These are phyloP conservation scores for Harringtonia aguacate DNA, from an alignment of 2,329 filamentous ascomycete species.

Conservation along the genomic window DNA sequence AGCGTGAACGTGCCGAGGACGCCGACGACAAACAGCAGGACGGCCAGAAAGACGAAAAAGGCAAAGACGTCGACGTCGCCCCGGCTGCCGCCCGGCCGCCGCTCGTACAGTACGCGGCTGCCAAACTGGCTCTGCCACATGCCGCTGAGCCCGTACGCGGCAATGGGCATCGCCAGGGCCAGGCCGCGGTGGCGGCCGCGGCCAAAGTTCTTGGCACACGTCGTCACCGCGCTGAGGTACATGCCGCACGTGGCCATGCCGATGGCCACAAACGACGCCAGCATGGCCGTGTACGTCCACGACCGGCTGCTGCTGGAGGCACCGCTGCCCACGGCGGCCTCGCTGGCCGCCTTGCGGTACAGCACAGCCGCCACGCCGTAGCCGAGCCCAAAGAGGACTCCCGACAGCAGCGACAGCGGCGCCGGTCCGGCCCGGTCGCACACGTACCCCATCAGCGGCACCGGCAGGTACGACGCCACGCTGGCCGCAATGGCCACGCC, in stretches of 20 bases:
- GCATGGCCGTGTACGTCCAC: conserved; percentile 74
- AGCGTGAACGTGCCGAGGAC: conserved; percentile 64
- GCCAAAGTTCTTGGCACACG: conserved; percentile 96
- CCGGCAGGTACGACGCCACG: conserved; percentile 83
- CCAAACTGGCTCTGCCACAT: conserved; percentile 94
- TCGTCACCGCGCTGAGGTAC: conserved; percentile 86
- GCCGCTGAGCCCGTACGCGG: conserved; percentile 83
- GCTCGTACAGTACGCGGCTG: conserved; percentile 65
- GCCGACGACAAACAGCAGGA: conserved; percentile 61
- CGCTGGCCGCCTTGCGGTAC: conserved; percentile 44
- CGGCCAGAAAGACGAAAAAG: conserved; percentile 78
- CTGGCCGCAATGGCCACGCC: conserved; percentile 78
- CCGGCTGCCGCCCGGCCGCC: conserved; percentile 31
- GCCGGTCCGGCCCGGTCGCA: conserved; percentile 83
- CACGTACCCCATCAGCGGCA: conserved; percentile 78
- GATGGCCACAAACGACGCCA: conserved; percentile 72
- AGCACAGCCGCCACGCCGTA: conserved; percentile 76
- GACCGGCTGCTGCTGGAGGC: not conserved
- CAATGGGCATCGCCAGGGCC: conserved; percentile 82
- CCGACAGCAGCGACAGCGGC: conserved; percentile 62
- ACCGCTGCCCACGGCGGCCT: conserved; percentile 16
- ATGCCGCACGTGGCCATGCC: conserved; percentile 78
- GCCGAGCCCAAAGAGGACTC: conserved; percentile 63
- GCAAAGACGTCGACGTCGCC: conserved; percentile 64
- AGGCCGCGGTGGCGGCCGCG: conserved; percentile 78